A percentile compares a stretch with the other conserved stretches of the same genome.
Conservation (phyloP, 371 early-diverging fungal genomes). For the Mucor saturninus region DNA sequence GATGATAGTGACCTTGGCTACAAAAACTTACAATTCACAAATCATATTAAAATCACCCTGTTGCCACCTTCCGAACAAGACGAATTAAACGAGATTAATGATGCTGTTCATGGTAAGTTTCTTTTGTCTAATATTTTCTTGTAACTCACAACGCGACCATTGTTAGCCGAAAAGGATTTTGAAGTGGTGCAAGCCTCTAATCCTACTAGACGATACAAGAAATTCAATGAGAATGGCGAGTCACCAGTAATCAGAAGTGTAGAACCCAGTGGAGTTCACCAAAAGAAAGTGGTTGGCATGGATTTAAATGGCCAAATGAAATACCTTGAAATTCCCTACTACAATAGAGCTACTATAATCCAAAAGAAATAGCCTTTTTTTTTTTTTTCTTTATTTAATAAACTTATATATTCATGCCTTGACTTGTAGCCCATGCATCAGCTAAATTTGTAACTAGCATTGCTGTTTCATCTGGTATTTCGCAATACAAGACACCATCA, state of each 20-base stretch:
- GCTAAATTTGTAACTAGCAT: conserved; percentile 30
- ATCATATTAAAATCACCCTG: not conserved
- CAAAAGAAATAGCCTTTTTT: not conserved
- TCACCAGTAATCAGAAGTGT: not conserved
- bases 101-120: not conserved
- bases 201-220: not conserved
- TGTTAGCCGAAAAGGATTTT: too few species aligned
- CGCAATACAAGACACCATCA: conserved; percentile 31
- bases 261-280: not conserved
- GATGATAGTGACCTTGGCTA: not conserved
- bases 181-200: too few species aligned
- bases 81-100: not conserved
- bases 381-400: not conserved
- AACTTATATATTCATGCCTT: conserved; percentile 20
- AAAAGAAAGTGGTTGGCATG: conserved; percentile 11
- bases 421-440: conserved; percentile 36
- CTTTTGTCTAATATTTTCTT: not conserved
- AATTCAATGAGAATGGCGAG: not conserved
- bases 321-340: conserved; percentile 21
- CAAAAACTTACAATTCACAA: not conserved
- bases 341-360: conserved; percentile 7
- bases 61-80: not conserved
- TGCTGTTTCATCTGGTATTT: conserved; percentile 39
- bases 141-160: not conserved
- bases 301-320: conserved; percentile 17